phyloP scores from a whole-genome alignment of 257 asterid genomes.

The Solanum neorickii region DNA sequence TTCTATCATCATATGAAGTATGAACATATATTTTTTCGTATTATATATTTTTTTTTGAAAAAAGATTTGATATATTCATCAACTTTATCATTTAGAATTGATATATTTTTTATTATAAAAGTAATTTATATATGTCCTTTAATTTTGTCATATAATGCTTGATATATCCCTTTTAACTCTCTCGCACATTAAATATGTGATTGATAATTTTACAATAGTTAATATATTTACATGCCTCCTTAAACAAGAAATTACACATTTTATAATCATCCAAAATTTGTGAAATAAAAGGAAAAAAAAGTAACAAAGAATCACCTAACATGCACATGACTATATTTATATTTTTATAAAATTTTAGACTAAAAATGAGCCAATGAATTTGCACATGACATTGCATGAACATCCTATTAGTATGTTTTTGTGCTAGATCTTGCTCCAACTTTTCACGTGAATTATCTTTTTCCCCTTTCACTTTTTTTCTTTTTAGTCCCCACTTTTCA shows the following conservation, averaged over 20 bases:
- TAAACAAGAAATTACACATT: neutral
- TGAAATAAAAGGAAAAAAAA: neutral
- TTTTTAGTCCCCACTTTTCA: neutral
- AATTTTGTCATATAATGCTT: too few species aligned
- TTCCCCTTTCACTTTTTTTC: neutral
- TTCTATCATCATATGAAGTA: too few species aligned
- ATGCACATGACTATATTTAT: neutral
- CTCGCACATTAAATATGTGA: neutral
- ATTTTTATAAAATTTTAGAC: neutral
- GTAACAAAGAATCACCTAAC: neutral
- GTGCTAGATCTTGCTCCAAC: neutral
- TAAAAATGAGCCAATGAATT: neutral
- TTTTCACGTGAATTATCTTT: neutral
- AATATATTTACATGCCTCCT: neutral
- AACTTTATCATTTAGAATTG: accelerated
- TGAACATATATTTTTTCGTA: neutral
- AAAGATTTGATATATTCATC: too few species aligned
- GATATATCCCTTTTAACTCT: too few species aligned
- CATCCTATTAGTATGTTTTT: neutral
- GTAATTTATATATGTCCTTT: accelerated
- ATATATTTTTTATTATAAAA: too few species aligned
- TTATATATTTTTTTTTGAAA: neutral
- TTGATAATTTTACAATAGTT: neutral
- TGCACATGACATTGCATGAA: slow-evolving; percentile 1
- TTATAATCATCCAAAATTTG: neutral